These are phyloP conservation scores for Claviceps purpurea DNA, from an alignment of 2,329 filamentous ascomycete genomes.

Conservation along the genomic window DNA sequence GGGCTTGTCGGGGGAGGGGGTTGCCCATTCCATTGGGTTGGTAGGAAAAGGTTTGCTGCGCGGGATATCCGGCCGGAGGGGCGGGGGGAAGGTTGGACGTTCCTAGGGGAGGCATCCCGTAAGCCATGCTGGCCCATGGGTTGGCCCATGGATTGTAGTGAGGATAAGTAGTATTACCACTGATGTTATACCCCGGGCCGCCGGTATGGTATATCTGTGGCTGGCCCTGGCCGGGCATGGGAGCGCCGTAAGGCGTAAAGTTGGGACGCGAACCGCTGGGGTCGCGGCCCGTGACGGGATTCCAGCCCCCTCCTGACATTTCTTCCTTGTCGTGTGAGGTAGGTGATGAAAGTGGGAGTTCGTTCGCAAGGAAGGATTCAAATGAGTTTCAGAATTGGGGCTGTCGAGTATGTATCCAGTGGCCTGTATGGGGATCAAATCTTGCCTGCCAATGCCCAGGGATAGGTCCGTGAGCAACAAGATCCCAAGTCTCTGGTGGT, in stretches of 20 bases:
- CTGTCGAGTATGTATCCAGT: slow-evolving; percentile 26
- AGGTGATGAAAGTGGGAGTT: too few species aligned
- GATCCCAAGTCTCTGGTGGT: slow-evolving; percentile 15
- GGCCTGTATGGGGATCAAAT: slow-evolving; percentile 15
- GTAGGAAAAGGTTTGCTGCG: slow-evolving; percentile 16
- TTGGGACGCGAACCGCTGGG: slow-evolving; percentile 18
- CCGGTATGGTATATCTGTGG: slow-evolving; percentile 24
- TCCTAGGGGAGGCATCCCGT: slow-evolving; percentile 12
- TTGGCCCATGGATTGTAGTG: slow-evolving; percentile 11
- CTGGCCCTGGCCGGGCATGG: slow-evolving; percentile 22
- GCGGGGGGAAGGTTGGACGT: slow-evolving; percentile 4
- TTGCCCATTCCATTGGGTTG: slow-evolving; percentile 26
- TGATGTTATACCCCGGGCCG: slow-evolving; percentile 22
- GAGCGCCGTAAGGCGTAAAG: slow-evolving; percentile 20
- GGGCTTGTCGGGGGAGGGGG: slow-evolving; percentile 24
- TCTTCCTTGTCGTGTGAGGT: too few species aligned
- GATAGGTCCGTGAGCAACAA: slow-evolving; percentile 16
- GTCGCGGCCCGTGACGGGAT: slow-evolving; percentile 26
- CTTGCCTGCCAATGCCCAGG: slow-evolving; percentile 23
- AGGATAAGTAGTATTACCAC: slow-evolving; percentile 9
- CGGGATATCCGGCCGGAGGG: slow-evolving; percentile 13
- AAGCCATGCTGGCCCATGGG: slow-evolving; percentile 14
- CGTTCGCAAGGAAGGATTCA: background rate
- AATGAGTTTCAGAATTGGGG: slow-evolving; percentile 11
- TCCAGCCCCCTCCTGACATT: slow-evolving; percentile 26